Conservation (phyloP, 495 filamentous ascomycete genomes). For the Neurospora sublineolata region DNA sequence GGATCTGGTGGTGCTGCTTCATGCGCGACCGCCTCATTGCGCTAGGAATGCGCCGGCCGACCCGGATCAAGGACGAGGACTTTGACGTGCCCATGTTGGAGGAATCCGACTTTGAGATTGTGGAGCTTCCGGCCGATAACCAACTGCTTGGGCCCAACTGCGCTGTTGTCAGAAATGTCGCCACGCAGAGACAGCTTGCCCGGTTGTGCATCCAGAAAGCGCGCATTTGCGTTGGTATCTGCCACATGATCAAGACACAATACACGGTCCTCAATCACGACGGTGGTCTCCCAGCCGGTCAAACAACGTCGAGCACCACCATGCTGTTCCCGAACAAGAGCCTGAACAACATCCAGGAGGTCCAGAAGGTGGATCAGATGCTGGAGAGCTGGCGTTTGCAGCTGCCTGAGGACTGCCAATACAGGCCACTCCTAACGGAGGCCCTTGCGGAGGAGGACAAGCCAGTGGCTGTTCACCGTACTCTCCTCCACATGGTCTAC, state of each 20-base stretch:
- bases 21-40: conserved; percentile 84
- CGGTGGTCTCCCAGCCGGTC: conserved; percentile 42
- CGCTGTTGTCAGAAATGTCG: conserved; percentile 49
- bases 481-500: conserved; percentile 79
- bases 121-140: conserved; percentile 49
- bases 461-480: conserved; percentile 58
- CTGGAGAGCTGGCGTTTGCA: conserved; percentile 59
- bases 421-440: conserved; percentile 36
- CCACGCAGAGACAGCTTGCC: conserved; percentile 61
- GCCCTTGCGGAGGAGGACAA: conserved; percentile 31
- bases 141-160: conserved; percentile 56
- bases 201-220: conserved; percentile 85
- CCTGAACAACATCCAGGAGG: conserved; percentile 60
- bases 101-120: conserved; percentile 73
- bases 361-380: conserved; percentile 60
- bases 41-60: conserved; percentile 79
- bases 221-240: conserved; percentile 77
- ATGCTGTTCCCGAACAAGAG: conserved; percentile 84
- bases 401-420: conserved; percentile 57
- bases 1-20: conserved; percentile 92
- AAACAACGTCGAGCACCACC: conserved; percentile 61
- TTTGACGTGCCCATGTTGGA: conserved; percentile 82
- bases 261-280: conserved; percentile 81
- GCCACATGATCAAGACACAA: conserved; percentile 70
- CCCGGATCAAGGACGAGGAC: conserved; percentile 79